Evolutionary conservation across 768 basidiomycete genomes (phyloP).

Genomic region (Mycena filopes): DNA sequence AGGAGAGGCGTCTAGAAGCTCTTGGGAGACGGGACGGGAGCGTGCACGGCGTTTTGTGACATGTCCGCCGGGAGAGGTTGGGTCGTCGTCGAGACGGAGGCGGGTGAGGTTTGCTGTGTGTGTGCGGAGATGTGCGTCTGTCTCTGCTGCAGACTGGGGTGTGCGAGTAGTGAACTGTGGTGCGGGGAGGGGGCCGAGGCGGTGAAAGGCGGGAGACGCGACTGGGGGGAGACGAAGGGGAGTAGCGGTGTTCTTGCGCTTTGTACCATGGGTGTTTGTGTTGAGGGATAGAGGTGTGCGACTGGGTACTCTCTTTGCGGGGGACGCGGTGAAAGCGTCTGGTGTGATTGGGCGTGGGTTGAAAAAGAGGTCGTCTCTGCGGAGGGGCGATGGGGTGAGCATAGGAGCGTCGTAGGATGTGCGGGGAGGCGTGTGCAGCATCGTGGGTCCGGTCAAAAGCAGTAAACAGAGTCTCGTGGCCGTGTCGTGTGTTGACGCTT

Average conservation of each 20-base stretch:
- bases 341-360: constrained; percentile 55
- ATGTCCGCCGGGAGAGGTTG: constrained; percentile 85
- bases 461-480: constrained; percentile 20
- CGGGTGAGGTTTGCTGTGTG: constrained; percentile 52
- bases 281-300: constrained; percentile 57
- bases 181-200: constrained; percentile 48
- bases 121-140: constrained; percentile 39
- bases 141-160: constrained; percentile 47
- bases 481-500: too few species aligned
- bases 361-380: constrained; percentile 41
- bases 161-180: constrained; percentile 46
- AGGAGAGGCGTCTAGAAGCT: constrained; percentile 65
- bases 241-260: constrained; percentile 69
- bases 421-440: constrained; percentile 43
- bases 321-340: constrained; percentile 67
- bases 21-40: constrained; percentile 75
- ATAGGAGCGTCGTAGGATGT: constrained; percentile 61
- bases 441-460: constrained; percentile 1
- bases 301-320: constrained; percentile 60
- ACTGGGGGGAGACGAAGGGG: constrained; percentile 63
- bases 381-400: constrained; percentile 73
- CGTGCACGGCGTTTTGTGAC: constrained; percentile 80
- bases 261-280: constrained; percentile 56
- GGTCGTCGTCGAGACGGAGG: constrained; percentile 60
- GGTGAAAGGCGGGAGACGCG: constrained; percentile 54